A percentile compares a stretch with the other conserved stretches of the same genome.
Evolutionary conservation across 2,329 filamentous ascomycete species (phyloP).

Genomic region (Fusarium citri): DNA sequence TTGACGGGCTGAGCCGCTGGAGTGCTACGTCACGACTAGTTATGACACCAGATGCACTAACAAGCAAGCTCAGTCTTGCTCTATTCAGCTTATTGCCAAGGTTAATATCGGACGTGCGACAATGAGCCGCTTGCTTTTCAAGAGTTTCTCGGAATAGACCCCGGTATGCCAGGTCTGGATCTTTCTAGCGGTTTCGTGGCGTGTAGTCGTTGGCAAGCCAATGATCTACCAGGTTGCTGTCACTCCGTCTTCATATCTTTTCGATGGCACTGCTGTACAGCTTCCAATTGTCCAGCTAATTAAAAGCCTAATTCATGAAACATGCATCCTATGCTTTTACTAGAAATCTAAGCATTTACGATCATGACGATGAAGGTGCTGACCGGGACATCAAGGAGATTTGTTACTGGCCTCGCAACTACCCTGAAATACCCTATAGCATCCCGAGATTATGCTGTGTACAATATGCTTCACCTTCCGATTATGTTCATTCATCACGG

Average conservation of each 20-base stretch:
- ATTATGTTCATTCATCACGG: neutral
- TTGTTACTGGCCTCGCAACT: neutral
- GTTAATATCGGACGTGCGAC: neutral
- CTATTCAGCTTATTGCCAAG: neutral
- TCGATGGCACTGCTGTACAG: neutral
- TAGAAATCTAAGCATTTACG: neutral
- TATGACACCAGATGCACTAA: conserved; percentile 4
- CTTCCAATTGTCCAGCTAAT: neutral
- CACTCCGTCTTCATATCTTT: neutral
- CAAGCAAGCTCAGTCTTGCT: neutral
- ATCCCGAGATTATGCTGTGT: neutral
- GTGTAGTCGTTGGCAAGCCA: neutral
- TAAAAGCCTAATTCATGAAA: too few species aligned
- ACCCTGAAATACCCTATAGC: neutral
- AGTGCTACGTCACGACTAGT: conserved; percentile 29
- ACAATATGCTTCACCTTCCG: neutral
- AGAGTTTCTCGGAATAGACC: neutral
- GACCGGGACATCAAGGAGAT: neutral
- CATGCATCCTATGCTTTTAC: accelerated
- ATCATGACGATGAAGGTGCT: neutral
- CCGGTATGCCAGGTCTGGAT: neutral
- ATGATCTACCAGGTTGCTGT: neutral
- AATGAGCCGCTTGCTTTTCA: neutral
- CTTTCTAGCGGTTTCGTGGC: neutral
- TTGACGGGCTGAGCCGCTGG: conserved; percentile 19